Evolutionary conservation across 345 rosid species (phyloP), one percentile per base, ranked within the genome.

Genomic region (Mangifera indica): DNA sequence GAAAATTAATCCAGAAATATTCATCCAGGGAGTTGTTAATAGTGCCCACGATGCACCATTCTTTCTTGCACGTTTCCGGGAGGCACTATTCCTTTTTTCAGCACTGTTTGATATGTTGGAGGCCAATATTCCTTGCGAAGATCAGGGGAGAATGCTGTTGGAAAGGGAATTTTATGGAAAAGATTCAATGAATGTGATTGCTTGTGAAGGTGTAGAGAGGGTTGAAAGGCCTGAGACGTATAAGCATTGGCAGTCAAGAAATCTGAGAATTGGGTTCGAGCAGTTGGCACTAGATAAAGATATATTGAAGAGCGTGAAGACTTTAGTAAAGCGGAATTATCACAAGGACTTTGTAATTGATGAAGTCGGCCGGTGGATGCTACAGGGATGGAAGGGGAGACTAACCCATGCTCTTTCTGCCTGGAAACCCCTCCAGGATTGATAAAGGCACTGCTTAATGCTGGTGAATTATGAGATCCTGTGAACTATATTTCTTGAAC

Each of bases 331-430:
- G 54, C 25, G 76, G 15, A 80, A 76, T 51, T 92, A 87, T 62
- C 88, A 92, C 37, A 77, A 69, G 42, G 97, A 94, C 69, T 94
- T 90, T 13, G 77, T 84, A 22, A 73, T 90, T 0, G 93, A 92
- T 72, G 82, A 77, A 14, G 88, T 87, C 75, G 89, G 87, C 45
- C 80, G 82, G 0, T 94, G 97, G 97, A 81, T 94, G 92, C 83
- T 94, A 49, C 95, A 83, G 54, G 95, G 93, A 8, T 94, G 98
- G 98, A 94, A 92, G 76, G 98, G 98, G 10, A 83, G 90, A 72
- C 79, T 86, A 13, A 60, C 85, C 10, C 79, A 76, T 71, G 97
- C 91, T 34, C 80, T 87, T 66, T 87, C 97, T 0, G 81, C 84
- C 49, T 94, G 97, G 98, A 78, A 82, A 71, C 95, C 93, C 69